phyloP scores from a whole-genome alignment of 1,284 basidiomycete species.

The Ceratorhiza oryzae-sativae region DNA sequence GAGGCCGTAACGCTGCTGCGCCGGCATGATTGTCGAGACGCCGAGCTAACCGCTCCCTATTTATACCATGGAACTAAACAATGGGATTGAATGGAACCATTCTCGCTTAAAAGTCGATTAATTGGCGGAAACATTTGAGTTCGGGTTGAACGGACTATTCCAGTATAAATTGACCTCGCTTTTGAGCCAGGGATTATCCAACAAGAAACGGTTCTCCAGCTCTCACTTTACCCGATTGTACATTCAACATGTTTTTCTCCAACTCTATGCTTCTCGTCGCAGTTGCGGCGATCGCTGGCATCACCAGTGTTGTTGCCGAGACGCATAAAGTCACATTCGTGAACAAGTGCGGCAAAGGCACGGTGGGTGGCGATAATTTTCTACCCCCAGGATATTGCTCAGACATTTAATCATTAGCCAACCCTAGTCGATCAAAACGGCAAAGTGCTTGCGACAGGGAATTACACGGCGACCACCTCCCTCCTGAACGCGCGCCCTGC shows the following conservation, averaged over 20 bases:
- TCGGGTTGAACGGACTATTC: too few species aligned
- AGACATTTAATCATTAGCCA: background rate
- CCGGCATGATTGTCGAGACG: background rate
- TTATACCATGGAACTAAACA: background rate
- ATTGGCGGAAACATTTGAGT: background rate
- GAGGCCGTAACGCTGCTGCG: too few species aligned
- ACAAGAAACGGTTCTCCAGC: too few species aligned
- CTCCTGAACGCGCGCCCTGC: background rate
- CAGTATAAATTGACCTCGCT: too few species aligned
- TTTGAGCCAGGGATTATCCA: too few species aligned
- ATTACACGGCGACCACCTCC: background rate
- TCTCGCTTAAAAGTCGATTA: background rate
- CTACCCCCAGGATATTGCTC: background rate
- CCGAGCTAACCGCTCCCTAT: background rate
- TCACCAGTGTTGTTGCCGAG: conserved; percentile 37
- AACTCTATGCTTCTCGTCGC: conserved; percentile 2
- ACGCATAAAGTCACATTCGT: background rate
- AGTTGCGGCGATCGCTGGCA: background rate
- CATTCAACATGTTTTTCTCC: conserved; percentile 6
- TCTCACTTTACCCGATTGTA: background rate
- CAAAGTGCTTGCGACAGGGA: background rate
- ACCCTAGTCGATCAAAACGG: background rate
- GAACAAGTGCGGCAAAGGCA: background rate
- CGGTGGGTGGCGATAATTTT: background rate
- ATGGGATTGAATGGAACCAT: background rate